phyloP scores from a whole-genome alignment of 306 rosid species.

The Cyamopsis tetragonoloba region DNA sequence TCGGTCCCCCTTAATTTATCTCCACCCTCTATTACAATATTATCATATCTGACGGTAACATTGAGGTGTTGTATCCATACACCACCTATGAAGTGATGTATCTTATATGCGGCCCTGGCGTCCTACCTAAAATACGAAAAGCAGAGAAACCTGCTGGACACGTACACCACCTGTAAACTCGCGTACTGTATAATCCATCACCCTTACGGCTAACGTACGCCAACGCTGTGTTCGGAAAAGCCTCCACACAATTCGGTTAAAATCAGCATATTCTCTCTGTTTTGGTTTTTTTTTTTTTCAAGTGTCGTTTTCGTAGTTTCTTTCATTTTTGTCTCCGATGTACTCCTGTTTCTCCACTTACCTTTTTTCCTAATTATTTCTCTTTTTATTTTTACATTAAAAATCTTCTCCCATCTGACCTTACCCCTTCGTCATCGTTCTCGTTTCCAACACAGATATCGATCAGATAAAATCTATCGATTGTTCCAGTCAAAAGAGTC shows the following conservation, averaged over 20 bases:
- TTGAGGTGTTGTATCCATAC: no score
- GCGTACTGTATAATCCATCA: no score
- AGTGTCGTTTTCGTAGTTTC: slow-evolving; percentile 25
- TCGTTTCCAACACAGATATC: neutral
- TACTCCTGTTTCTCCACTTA: slow-evolving; percentile 17
- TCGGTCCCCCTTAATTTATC: no score
- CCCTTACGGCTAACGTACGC: slow-evolving; percentile 8
- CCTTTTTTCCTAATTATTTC: neutral
- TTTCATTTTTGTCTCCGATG: slow-evolving; percentile 13
- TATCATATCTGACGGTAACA: no score
- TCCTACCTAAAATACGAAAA: no score
- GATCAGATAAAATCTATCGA: neutral
- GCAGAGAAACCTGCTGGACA: no score
- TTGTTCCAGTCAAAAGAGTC: slow-evolving; percentile 1
- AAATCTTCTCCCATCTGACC: neutral
- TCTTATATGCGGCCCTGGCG: no score
- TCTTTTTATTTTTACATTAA: neutral
- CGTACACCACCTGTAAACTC: no score
- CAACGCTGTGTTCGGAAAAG: neutral
- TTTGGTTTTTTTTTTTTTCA: neutral
- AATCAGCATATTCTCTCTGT: slow-evolving; percentile 26
- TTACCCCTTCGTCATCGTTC: neutral
- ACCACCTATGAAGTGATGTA: no score
- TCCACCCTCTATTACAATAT: no score
- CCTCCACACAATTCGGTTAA: slow-evolving; percentile 7